Evolutionary conservation across 345 rosid species (phyloP).

Genomic region (Eucalyptus tenuipes): DNA sequence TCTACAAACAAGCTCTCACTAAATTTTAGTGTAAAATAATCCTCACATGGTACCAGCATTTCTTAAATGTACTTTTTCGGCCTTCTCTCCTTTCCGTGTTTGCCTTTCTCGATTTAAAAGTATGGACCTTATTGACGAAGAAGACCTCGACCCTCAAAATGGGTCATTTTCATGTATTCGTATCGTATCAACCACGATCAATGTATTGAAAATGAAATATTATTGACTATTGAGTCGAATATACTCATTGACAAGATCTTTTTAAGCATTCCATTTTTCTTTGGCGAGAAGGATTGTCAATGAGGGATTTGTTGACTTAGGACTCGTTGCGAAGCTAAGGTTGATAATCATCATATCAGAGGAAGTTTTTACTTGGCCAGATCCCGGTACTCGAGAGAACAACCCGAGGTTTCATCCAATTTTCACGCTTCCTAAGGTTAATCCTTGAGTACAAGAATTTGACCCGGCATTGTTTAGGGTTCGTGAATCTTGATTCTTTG

Average conservation of each 20-base stretch:
- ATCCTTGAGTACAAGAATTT: background rate
- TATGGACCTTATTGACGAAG: background rate
- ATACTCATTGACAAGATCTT: background rate
- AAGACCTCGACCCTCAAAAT: background rate
- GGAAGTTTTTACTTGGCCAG: background rate
- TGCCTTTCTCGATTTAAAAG: background rate
- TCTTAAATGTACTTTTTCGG: background rate
- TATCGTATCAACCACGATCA: background rate
- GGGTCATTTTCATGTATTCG: background rate
- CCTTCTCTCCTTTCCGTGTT: background rate
- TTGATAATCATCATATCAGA: background rate
- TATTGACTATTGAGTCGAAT: background rate
- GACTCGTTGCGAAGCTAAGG: background rate
- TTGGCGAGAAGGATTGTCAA: conserved; percentile 9
- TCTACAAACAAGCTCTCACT: background rate
- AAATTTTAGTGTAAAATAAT: background rate
- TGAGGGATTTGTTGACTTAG: background rate
- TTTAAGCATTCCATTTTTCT: background rate
- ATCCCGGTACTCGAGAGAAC: background rate
- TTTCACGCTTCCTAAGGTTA: background rate
- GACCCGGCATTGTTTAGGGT: background rate
- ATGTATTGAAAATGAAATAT: background rate
- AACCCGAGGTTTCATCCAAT: background rate
- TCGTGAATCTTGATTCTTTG: background rate
- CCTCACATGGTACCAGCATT: background rate